These are phyloP conservation scores for Suillus discolor DNA, from an alignment of 768 basidiomycete genomes.

Conservation along the genomic window DNA sequence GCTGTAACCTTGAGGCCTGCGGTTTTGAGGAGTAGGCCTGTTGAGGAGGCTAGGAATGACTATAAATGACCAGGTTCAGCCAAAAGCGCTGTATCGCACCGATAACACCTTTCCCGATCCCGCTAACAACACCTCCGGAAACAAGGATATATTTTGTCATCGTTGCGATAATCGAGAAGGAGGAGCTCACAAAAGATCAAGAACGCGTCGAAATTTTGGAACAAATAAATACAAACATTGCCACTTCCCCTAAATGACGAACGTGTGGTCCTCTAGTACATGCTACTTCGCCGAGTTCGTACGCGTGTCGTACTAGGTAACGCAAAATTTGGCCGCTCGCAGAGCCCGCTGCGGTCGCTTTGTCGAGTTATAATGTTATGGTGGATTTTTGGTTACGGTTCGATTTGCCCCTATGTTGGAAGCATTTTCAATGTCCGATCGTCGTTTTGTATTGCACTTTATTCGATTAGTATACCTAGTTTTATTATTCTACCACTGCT, in stretches of 20 bases:
- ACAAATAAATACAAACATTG: slow-evolving; percentile 12
- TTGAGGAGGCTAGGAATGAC: slow-evolving; percentile 80
- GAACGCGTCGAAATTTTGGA: slow-evolving; percentile 20
- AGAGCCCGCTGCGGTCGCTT: too few species aligned
- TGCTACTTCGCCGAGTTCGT: too few species aligned
- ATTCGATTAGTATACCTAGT: too few species aligned
- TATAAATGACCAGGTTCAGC: slow-evolving; percentile 22
- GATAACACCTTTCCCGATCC: slow-evolving; percentile 99
- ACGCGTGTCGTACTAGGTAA: too few species aligned
- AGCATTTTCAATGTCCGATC: too few species aligned
- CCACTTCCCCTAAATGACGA: slow-evolving; percentile 9
- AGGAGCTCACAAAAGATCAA: slow-evolving; percentile 15
- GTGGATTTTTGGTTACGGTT: too few species aligned
- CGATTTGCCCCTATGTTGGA: too few species aligned
- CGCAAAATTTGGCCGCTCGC: too few species aligned
- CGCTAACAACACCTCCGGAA: slow-evolving; percentile 96
- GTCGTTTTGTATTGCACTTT: too few species aligned
- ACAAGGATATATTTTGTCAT: slow-evolving; percentile 98
- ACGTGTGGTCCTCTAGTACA: neutral
- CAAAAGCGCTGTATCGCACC: slow-evolving; percentile 55
- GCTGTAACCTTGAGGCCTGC: slow-evolving; percentile 96
- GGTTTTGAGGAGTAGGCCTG: slow-evolving; percentile 93
- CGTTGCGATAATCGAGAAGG: slow-evolving; percentile 13
- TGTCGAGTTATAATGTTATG: too few species aligned
- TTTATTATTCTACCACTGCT: too few species aligned